A percentile compares a stretch with the other conserved stretches of the same genome.
Evolutionary conservation across 1,139 yeast genomes (phyloP).

Genomic region (Debaryomyces sp.): DNA sequence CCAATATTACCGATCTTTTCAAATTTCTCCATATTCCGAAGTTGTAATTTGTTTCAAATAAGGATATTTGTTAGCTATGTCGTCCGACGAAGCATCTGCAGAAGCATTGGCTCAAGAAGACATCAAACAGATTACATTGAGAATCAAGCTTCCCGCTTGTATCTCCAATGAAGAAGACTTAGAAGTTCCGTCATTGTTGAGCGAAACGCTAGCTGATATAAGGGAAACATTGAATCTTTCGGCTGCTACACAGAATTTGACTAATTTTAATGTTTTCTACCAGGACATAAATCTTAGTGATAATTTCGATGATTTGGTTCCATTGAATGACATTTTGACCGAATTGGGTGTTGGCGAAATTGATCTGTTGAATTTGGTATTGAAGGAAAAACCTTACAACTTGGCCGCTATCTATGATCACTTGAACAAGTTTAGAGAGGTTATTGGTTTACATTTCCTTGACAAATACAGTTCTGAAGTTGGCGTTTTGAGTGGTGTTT

Average conservation of each 20-base stretch:
- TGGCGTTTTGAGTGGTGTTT: constrained; percentile 30
- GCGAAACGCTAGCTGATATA: constrained; percentile 61
- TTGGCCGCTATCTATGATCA: constrained; percentile 44
- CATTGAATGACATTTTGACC: constrained; percentile 33
- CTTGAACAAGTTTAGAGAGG: constrained; percentile 45
- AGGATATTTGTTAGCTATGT: constrained; percentile 11
- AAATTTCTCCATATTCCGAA: constrained; percentile 1
- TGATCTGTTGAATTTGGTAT: constrained; percentile 21
- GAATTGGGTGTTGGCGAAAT: constrained; percentile 24
- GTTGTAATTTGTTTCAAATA: neutral
- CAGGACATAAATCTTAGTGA: constrained; percentile 38
- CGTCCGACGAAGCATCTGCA: constrained; percentile 14
- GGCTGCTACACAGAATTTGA: constrained; percentile 59
- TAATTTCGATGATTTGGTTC: constrained; percentile 34
- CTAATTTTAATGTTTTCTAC: constrained; percentile 56
- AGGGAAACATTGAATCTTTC: constrained; percentile 57
- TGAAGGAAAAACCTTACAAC: constrained; percentile 41
- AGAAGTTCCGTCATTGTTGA: constrained; percentile 33
- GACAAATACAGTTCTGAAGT: constrained; percentile 31
- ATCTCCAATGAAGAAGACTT: constrained; percentile 26
- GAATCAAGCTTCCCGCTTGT: constrained; percentile 36
- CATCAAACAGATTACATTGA: constrained; percentile 27
- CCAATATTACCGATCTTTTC: constrained; percentile 1
- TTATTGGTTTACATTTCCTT: constrained; percentile 45
- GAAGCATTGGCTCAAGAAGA: constrained; percentile 16